Percentiles rank a stretch among this genome's conserved stretches.
These are phyloP conservation scores for Mantamonas sphyraenae DNA, from an alignment of 78 protist species.

Conservation along the genomic window DNA sequence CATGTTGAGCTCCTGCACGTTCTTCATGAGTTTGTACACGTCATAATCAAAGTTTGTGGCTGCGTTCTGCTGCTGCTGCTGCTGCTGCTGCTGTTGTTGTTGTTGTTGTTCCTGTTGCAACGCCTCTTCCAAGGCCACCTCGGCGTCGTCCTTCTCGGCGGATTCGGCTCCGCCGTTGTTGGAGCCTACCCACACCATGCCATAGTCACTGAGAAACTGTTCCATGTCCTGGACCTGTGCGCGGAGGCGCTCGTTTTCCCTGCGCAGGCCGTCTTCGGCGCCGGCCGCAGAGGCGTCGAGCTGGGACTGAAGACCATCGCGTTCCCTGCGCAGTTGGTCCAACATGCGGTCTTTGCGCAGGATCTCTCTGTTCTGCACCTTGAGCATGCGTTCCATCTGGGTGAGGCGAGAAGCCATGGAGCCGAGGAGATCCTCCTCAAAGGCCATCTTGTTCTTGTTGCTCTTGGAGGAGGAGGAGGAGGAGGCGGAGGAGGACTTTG, in stretches of 20 bases:
- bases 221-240: constrained; percentile 2
- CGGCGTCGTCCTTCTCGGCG: not conserved
- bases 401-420: not conserved
- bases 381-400: not conserved
- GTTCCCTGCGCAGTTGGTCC: too few relatives aligned
- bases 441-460: too few relatives aligned
- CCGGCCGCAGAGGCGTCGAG: too few relatives aligned
- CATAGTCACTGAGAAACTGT: not conserved
- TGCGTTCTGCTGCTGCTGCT: not conserved
- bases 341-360: too few relatives aligned
- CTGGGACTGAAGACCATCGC: too few relatives aligned
- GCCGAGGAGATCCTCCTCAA: too few relatives aligned
- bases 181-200: not conserved
- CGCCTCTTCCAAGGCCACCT: not conserved
- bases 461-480: too few relatives aligned
- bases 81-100: not conserved
- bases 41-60: not conserved
- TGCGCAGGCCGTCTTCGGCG: not conserved
- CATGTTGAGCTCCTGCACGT: not conserved
- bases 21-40: not conserved
- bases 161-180: not conserved
- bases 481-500: too few relatives aligned
- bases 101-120: not conserved
- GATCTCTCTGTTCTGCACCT: too few relatives aligned
- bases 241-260: not conserved